Evolutionary conservation across 1,284 basidiomycete genomes (phyloP), one percentile per base, ranked within the genome.

Genomic region (Ganoderma lucidum): DNA sequence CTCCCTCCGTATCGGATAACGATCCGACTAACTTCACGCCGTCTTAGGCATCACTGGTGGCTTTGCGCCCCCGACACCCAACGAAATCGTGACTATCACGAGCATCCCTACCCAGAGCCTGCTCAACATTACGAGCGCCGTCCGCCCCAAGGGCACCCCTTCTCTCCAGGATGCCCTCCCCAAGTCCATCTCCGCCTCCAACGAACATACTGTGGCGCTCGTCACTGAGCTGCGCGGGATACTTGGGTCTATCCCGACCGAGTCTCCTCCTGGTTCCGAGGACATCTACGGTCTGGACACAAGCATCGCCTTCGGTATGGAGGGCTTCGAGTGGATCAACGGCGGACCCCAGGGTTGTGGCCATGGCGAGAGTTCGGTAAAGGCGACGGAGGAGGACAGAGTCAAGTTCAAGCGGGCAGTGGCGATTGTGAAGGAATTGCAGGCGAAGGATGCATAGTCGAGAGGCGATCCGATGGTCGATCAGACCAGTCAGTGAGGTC

Each of bases 201-300:
- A 83, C n/a, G 64, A 74, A 10, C 74, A 83, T 67, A 80, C 79
- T 15, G 73, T 77, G n/a, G 74, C 75, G 0, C 84, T 89, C 59
- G 78, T 93, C 66, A 80, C 83, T 23, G 87, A 90, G 76, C 83
- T 93, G 23, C 80, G 89, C 60, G 63, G 35, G 4, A 90, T 93
- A 77, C 79, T 94, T 63, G 87, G 87, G 77, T 71, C 75, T 2
- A 74, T 92, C 67, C 87, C 90, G 48, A 85, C 81, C 1, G 92
- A 93, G 77, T 75, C 78, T 2, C 89, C 88, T 2, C 85, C 86
- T 0, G 90, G 89, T 1, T 87, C 85, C 66, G 79, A 90, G 74
- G 92, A 93, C 75, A 89, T 93, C 67, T 94, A 94, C 74, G 89
- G 88, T 0, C 68, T 88, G 71, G 84, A 93, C 76, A 91, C 84